phyloP scores from a whole-genome alignment of 805 yeast genomes.

The Saturnispora besseyi region DNA sequence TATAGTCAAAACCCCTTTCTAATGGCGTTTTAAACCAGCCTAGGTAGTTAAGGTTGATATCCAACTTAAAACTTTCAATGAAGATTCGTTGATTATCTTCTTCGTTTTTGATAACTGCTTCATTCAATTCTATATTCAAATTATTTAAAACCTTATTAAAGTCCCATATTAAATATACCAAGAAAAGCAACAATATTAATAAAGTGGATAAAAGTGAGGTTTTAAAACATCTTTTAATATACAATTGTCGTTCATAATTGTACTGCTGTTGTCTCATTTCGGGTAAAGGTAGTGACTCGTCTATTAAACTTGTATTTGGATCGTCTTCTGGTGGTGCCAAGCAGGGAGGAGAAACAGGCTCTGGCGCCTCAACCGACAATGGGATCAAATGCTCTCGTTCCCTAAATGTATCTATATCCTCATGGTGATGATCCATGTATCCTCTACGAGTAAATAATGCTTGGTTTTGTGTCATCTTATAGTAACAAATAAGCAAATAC shows the following conservation, averaged over 20 bases:
- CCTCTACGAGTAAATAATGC: neutral
- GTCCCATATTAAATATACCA: neutral
- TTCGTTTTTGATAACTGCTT: neutral
- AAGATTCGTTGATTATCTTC: neutral
- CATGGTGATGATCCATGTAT: neutral
- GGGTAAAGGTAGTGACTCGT: slow-evolving; percentile 4
- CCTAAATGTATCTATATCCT: neutral
- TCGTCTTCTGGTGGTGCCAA: slow-evolving; percentile 1
- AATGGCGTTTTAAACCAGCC: slow-evolving; percentile 1
- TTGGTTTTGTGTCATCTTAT: neutral
- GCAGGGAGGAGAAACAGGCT: neutral
- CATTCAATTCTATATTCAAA: neutral
- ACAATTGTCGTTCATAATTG: neutral
- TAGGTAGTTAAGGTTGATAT: neutral
- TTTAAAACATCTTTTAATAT: neutral
- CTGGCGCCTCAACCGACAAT: slow-evolving; percentile 2
- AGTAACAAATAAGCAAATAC: neutral
- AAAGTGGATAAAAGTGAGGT: neutral
- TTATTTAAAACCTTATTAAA: neutral
- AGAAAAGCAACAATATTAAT: neutral
- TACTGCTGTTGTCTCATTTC: slow-evolving; percentile 5
- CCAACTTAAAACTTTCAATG: neutral
- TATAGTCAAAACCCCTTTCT: neutral
- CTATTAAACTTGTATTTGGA: slow-evolving; percentile 2
- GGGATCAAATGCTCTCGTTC: neutral